Evolutionary conservation across 805 yeast genomes (phyloP).

Genomic region (Scheffersomyces ergatensis): DNA sequence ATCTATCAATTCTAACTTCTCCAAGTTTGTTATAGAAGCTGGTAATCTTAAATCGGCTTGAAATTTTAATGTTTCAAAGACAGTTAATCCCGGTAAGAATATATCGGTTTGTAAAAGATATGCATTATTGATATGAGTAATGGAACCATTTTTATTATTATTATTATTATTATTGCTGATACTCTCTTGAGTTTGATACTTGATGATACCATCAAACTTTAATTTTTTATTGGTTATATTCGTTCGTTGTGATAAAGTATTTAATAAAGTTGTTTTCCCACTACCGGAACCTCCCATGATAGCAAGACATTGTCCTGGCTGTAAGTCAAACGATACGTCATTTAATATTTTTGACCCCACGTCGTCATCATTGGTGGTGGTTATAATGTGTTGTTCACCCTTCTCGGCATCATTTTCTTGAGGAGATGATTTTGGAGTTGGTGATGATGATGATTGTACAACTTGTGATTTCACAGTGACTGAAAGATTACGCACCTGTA

Average conservation of each 20-base stretch:
- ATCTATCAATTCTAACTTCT: conserved; percentile 50
- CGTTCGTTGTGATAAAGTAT: conserved; percentile 52
- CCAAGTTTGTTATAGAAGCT: conserved; percentile 35
- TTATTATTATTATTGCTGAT: no score
- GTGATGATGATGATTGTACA: background rate
- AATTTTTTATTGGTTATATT: conserved; percentile 39
- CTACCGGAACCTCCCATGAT: conserved; percentile 46
- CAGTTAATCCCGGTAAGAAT: conserved; percentile 67
- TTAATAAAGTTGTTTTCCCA: conserved; percentile 40
- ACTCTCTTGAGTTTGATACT: conserved; percentile 18
- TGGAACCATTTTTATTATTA: no score
- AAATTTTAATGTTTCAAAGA: conserved; percentile 64
- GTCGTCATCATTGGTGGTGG: conserved; percentile 4
- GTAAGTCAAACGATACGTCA: conserved; percentile 27
- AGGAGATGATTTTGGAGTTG: no score
- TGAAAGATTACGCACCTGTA: conserved; percentile 16
- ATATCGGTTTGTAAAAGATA: conserved; percentile 78
- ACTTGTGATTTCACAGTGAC: conserved; percentile 7
- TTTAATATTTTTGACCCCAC: conserved; percentile 14
- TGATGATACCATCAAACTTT: conserved; percentile 40
- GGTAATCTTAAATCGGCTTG: conserved; percentile 73
- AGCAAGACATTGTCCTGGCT: conserved; percentile 31
- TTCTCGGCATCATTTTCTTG: background rate
- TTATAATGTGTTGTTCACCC: background rate
- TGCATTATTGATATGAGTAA: conserved; percentile 37